Percentiles rank a stretch among this genome's conserved stretches.
Evolutionary conservation across 1,284 basidiomycete genomes (phyloP).

Genomic region (Melanopsichium pennsylvanicum): DNA sequence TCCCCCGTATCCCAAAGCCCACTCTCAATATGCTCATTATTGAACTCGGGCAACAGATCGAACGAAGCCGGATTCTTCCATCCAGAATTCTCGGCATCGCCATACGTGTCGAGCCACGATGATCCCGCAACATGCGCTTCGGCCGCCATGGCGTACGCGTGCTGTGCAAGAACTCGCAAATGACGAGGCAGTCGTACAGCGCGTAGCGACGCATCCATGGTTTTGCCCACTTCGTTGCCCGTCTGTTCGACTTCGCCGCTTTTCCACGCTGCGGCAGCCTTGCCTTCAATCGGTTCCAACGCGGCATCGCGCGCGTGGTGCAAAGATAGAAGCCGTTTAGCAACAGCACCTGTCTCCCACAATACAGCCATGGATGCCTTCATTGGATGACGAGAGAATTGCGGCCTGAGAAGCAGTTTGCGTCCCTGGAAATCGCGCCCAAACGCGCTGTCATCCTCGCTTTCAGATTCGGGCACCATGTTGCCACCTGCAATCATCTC

Average conservation of each 20-base stretch:
- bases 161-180: conserved; percentile 46
- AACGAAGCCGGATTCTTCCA: conserved; percentile 45
- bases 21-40: conserved; percentile 32
- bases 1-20: conserved; percentile 50
- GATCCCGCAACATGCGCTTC: conserved; percentile 42
- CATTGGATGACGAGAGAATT: conserved; percentile 43
- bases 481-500: conserved; percentile 39
- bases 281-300: conserved; percentile 30
- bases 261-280: conserved; percentile 3
- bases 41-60: conserved; percentile 28
- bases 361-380: conserved; percentile 46
- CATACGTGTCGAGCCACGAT: conserved; percentile 31
- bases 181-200: conserved; percentile 55
- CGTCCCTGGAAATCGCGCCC: conserved; percentile 39
- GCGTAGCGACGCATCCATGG: conserved; percentile 42
- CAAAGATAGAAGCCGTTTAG: conserved; percentile 24
- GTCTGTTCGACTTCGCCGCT: conserved; percentile 33
- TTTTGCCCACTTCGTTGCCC: conserved; percentile 49
- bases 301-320: conserved; percentile 43
- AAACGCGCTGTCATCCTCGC: conserved; percentile 34
- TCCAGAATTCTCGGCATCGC: conserved; percentile 28
- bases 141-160: conserved; percentile 53
- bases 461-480: conserved; percentile 32
- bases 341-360: conserved; percentile 39
- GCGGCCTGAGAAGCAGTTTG: conserved; percentile 34